Evolutionary conservation across 352 stramenopile genomes (phyloP).

Genomic region (Phytophthora foliorum): DNA sequence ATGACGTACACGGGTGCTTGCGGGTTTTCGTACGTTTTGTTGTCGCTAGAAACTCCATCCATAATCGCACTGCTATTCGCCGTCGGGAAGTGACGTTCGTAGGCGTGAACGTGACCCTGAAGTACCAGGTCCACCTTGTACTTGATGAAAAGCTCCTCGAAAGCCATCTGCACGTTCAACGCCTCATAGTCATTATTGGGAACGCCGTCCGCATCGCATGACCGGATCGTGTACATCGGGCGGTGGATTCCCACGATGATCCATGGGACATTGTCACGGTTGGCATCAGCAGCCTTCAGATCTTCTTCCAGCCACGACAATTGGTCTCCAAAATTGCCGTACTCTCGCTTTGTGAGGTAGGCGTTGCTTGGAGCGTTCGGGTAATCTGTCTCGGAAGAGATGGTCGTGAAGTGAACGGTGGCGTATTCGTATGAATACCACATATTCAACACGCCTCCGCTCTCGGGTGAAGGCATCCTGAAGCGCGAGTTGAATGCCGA

Average conservation of each 20-base stretch:
- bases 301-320: slow-evolving; percentile 65
- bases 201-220: slow-evolving; percentile 31
- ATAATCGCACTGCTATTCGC: slow-evolving; percentile 43
- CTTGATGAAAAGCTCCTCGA: slow-evolving; percentile 68
- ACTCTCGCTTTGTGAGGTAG: slow-evolving; percentile 38
- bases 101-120: slow-evolving; percentile 59
- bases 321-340: slow-evolving; percentile 55
- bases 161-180: slow-evolving; percentile 49
- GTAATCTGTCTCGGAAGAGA: slow-evolving; percentile 77
- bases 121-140: slow-evolving; percentile 72
- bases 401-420: slow-evolving; percentile 71
- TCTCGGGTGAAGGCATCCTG: slow-evolving; percentile 49
- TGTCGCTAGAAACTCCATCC: slow-evolving; percentile 56
- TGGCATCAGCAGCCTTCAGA: slow-evolving; percentile 55
- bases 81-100: slow-evolving; percentile 61
- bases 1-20: slow-evolving; percentile 65
- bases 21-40: slow-evolving; percentile 48
- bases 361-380: slow-evolving; percentile 45
- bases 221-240: slow-evolving; percentile 54
- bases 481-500: slow-evolving; percentile 61
- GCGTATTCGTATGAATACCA: slow-evolving; percentile 56
- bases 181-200: slow-evolving; percentile 31
- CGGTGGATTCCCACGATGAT: slow-evolving; percentile 65
- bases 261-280: slow-evolving; percentile 58
- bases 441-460: slow-evolving; percentile 48